phyloP scores from a whole-genome alignment of 768 basidiomycete species.

The Termitomyces sp. region DNA sequence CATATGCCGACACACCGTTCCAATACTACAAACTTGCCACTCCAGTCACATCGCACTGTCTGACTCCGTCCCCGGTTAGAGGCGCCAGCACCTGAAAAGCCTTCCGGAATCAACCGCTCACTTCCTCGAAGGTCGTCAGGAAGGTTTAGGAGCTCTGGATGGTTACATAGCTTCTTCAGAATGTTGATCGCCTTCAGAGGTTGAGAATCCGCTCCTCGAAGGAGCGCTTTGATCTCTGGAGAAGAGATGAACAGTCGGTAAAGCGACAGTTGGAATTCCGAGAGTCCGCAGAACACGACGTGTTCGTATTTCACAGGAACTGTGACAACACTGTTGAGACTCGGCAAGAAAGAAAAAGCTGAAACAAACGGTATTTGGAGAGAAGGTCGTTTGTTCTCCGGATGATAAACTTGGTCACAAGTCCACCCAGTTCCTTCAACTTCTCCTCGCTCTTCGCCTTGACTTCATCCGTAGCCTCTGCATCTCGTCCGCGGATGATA shows the following conservation, averaged over 20 bases:
- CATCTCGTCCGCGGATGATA: slow-evolving; percentile 87
- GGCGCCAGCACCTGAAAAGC: slow-evolving; percentile 57
- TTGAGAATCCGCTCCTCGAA: slow-evolving; percentile 84
- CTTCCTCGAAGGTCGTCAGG: slow-evolving; percentile 82
- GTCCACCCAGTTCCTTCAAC: slow-evolving; percentile 81
- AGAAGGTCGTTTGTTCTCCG: slow-evolving; percentile 89
- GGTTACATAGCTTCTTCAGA: slow-evolving; percentile 93
- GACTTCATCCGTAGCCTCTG: slow-evolving; percentile 71
- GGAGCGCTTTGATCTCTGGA: slow-evolving; percentile 84
- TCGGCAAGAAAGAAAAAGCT: neutral
- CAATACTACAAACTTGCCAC: slow-evolving; percentile 91
- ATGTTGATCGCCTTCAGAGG: slow-evolving; percentile 96
- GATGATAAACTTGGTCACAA: slow-evolving; percentile 93
- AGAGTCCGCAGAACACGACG: slow-evolving; percentile 88
- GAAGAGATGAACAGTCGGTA: slow-evolving; percentile 91
- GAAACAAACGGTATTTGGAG: slow-evolving; percentile 82
- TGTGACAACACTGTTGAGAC: slow-evolving; percentile 23
- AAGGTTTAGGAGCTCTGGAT: slow-evolving; percentile 83
- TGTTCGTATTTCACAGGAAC: slow-evolving; percentile 99
- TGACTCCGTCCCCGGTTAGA: slow-evolving; percentile 37
- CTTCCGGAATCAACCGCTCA: slow-evolving; percentile 75
- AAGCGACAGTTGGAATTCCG: slow-evolving; percentile 75
- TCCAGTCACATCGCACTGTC: slow-evolving; percentile 71
- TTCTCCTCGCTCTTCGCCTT: slow-evolving; percentile 86
- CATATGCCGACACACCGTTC: slow-evolving; percentile 53